A percentile compares a stretch with the other conserved stretches of the same genome.
phyloP scores from a whole-genome alignment of 192 early-diverging fungal genomes.

The Paraglomus brasilianum region DNA sequence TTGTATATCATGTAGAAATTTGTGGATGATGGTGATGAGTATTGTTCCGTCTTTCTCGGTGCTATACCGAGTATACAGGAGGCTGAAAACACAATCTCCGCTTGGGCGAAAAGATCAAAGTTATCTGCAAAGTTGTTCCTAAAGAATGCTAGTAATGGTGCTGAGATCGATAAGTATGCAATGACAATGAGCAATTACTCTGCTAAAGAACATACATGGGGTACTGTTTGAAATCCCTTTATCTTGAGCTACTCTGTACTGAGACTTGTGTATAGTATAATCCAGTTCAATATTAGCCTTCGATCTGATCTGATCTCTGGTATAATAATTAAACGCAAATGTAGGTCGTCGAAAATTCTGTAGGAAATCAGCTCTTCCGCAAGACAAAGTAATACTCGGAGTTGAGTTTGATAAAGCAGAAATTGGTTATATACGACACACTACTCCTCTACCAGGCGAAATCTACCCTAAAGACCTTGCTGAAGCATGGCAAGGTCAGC shows the following conservation, averaged over 20 bases:
- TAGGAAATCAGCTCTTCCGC: conserved; percentile 7
- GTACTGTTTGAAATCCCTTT: not conserved
- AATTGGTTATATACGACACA: not conserved
- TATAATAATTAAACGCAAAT: no score
- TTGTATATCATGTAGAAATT: conserved; percentile 10
- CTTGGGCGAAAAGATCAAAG: conserved; percentile 1
- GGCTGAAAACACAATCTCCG: conserved; percentile 7
- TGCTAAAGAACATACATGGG: conserved; percentile 15
- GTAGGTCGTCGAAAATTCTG: conserved; percentile 13
- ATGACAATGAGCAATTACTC: conserved; percentile 16
- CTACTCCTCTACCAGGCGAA: not conserved
- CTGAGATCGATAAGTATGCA: conserved; percentile 7
- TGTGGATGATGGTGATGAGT: not conserved
- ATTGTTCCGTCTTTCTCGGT: conserved; percentile 1
- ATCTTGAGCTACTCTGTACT: no score
- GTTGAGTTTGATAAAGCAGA: conserved; percentile 15
- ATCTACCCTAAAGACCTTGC: conserved; percentile 1
- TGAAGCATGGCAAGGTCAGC: conserved; percentile 10
- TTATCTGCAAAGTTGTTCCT: not conserved
- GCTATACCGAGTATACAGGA: conserved; percentile 9
- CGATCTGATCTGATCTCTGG: no score
- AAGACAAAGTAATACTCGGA: conserved; percentile 5
- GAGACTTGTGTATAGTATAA: no score
- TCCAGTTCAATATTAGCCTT: no score
- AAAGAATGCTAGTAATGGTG: not conserved